Conservation (phyloP, 2,329 filamentous ascomycete genomes). For the Macrophomina phaseolina region DNA sequence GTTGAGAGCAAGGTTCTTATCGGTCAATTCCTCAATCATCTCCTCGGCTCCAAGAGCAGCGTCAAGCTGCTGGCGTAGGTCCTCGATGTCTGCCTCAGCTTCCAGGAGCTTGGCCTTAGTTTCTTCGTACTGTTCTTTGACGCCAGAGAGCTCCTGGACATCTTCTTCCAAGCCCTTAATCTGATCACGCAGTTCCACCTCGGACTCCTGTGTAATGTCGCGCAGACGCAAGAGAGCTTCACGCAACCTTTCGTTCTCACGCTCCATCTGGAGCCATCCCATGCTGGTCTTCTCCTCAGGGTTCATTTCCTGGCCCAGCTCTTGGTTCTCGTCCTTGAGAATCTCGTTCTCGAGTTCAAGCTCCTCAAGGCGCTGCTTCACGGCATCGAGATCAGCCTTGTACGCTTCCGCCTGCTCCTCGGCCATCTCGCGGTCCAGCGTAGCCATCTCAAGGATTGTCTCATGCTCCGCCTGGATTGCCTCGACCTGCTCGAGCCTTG, state of each 20-base stretch:
- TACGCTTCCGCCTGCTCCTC: constrained; percentile 87
- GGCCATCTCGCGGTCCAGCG: constrained; percentile 92
- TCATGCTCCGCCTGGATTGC: constrained; percentile 83
- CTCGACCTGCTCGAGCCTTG: constrained; percentile 72
- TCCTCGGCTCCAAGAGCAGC: constrained; percentile 86
- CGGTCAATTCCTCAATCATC: constrained; percentile 90
- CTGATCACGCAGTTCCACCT: constrained; percentile 77
- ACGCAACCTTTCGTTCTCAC: constrained; percentile 83
- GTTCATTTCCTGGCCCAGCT: constrained; percentile 82
- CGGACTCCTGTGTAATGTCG: constrained; percentile 85
- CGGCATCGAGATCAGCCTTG: constrained; percentile 77
- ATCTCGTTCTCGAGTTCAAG: constrained; percentile 88
- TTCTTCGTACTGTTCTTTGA: constrained; percentile 67
- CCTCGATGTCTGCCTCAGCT: constrained; percentile 77
- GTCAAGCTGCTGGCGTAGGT: constrained; percentile 89
- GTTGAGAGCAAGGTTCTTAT: constrained; percentile 82
- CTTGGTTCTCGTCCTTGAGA: constrained; percentile 82
- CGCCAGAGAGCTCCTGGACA: constrained; percentile 44
- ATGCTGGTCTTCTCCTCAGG: constrained; percentile 85
- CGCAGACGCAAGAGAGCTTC: constrained; percentile 84
- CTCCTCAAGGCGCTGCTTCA: constrained; percentile 81
- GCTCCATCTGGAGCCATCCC: constrained; percentile 90
- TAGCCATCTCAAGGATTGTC: constrained; percentile 80
- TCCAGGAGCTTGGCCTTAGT: constrained; percentile 75
- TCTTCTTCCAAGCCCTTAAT: constrained; percentile 46